Evolutionary conservation across 1,284 basidiomycete genomes (phyloP).

Genomic region (Hemileia vastatrix): DNA sequence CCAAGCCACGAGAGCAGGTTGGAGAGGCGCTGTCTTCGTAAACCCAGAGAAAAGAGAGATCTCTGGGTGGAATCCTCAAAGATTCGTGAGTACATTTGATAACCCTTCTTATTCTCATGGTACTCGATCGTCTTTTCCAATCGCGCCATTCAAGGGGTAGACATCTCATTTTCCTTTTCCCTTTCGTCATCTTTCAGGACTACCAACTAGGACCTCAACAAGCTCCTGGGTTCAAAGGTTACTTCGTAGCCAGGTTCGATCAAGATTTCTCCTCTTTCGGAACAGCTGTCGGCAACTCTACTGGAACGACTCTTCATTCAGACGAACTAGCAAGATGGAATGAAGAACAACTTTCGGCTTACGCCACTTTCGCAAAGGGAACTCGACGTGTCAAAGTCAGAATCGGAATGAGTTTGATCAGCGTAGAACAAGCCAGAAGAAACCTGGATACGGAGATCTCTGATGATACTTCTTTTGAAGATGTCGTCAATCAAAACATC

Average conservation of each 20-base stretch:
- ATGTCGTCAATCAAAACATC: constrained; percentile 56
- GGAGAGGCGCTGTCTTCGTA: constrained; percentile 54
- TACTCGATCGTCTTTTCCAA: no score
- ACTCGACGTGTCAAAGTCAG: constrained; percentile 53
- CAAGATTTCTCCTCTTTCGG: constrained; percentile 50
- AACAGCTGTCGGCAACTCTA: no score
- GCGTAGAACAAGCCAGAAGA: constrained; percentile 62
- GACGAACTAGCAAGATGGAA: constrained; percentile 28
- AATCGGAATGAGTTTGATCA: constrained; percentile 68
- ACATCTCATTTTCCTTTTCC: neutral
- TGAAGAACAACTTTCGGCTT: constrained; percentile 54
- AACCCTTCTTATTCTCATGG: constrained; percentile 6
- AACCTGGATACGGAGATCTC: constrained; percentile 52
- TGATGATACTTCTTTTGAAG: constrained; percentile 52
- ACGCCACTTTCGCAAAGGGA: constrained; percentile 50
- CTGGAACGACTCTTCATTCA: constrained; percentile 48
- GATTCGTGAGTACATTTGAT: constrained; percentile 55
- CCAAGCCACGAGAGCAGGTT: constrained; percentile 59
- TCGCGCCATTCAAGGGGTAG: no score
- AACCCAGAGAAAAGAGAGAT: constrained; percentile 52
- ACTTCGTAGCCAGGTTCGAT: constrained; percentile 67
- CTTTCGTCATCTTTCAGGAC: neutral
- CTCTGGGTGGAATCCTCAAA: constrained; percentile 60
- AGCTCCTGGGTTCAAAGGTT: constrained; percentile 54
- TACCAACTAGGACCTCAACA: constrained; percentile 43